Base-by-base conservation (phyloP, 1,139 yeast genomes). In the Suhomyces bribrorum region DNA sequence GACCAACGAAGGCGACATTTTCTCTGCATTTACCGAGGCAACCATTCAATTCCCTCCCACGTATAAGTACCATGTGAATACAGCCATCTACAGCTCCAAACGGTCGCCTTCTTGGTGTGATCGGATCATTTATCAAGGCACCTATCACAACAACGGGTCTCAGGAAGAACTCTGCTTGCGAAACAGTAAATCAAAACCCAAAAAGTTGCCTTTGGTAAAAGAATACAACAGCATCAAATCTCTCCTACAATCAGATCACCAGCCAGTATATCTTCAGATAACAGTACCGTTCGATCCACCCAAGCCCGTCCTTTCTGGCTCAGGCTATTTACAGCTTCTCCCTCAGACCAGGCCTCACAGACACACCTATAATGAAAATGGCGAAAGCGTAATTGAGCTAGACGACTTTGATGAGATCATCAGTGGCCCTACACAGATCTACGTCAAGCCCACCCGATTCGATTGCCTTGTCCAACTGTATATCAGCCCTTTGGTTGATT, bases 81-180 rank as follows among this genome's bases (percentile, higher is more conserved):
- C 79, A 0, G 69, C 70, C 6, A 63, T 65, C n/a, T 85, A 77
- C 57, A 76, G 79, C 46, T 37, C 59, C 4, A 82, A 79, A 47
- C 64, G 96, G 41, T 67, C 70, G 2, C 95, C 96, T 0, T 83
- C 95, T 3, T 89, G 96, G 95, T 88, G 96, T 59, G 97, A 89
- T 56, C 65, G 97, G 36, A 77, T 89, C 3, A 56, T 89, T 31
- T 86, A 66, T 52, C 75, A 77, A 42, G 58, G 71, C 1, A 68
- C 75, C 0, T 81, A 81, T 52, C 57, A 59, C 12, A 47, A 45
- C 14, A 33, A 37, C 11, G 29, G 11, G 3, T 7, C 30, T 4
- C 30, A 36, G 23, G 38, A 30, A 20, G 44, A 28, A 23, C 7
- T 28, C 5, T 15, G 24, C 14, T 38, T 36, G 12, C 36, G 41